Conservation (phyloP, 257 asterid genomes). For the Solanum tacnaense region DNA sequence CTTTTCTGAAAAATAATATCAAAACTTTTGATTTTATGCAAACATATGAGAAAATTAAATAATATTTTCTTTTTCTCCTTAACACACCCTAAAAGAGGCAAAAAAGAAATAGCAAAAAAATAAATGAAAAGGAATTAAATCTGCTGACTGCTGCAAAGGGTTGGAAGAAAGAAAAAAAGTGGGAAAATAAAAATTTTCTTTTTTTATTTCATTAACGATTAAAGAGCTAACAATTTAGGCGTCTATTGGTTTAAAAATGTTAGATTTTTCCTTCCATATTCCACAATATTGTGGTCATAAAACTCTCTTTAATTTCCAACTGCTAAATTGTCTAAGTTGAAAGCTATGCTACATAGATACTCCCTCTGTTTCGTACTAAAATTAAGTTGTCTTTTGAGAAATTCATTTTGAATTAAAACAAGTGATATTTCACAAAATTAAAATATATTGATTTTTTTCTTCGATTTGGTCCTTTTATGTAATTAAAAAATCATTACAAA, state of each 20-base stretch:
- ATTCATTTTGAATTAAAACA: background rate
- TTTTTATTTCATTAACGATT: background rate
- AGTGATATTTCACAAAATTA: background rate
- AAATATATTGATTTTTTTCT: background rate
- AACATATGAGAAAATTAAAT: background rate
- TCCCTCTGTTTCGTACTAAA: background rate
- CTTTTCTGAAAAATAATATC: too few species aligned
- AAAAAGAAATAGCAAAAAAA: background rate
- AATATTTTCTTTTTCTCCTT: background rate
- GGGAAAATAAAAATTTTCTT: background rate
- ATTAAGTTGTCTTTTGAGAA: background rate
- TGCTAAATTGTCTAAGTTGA: background rate
- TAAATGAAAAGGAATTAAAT: background rate
- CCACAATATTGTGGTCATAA: background rate
- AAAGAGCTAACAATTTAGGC: background rate
- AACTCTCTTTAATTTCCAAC: background rate
- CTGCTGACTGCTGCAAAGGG: too few species aligned
- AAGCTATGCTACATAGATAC: background rate
- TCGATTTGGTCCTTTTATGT: background rate
- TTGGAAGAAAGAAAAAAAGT: background rate
- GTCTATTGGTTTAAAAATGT: background rate
- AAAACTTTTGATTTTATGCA: background rate
- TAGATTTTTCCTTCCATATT: background rate
- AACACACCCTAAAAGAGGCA: background rate
- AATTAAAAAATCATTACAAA: too few species aligned